Evolutionary conservation across 2,329 filamentous ascomycete species (phyloP).

Genomic region (Fusarium pseudocircinatum): DNA sequence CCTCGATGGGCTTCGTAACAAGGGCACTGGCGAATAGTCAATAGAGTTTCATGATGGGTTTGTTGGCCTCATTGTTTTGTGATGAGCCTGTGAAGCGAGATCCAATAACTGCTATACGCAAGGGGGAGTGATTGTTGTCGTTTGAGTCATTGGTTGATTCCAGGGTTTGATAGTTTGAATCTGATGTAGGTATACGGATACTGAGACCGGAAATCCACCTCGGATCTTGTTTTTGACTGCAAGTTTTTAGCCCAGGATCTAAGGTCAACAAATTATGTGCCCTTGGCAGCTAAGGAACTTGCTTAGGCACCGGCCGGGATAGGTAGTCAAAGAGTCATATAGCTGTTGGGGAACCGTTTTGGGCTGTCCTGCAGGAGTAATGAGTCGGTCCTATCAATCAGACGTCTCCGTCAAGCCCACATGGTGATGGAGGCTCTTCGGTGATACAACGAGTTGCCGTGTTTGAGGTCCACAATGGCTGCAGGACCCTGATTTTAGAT

Average conservation of each 20-base stretch:
- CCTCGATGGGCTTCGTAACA: conserved; percentile 13
- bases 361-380: conserved; percentile 12
- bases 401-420: conserved; percentile 35
- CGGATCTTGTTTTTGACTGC: conserved; percentile 6
- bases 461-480: conserved; percentile 30
- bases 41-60: conserved; percentile 12
- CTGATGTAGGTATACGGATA: conserved; percentile 15
- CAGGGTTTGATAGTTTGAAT: conserved; percentile 12
- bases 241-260: conserved; percentile 19
- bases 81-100: not conserved
- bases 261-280: conserved; percentile 1
- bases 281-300: conserved; percentile 18
- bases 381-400: conserved; percentile 37
- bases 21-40: conserved; percentile 20
- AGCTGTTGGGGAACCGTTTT: conserved; percentile 22
- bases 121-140: conserved; percentile 27
- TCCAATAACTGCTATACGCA: conserved; percentile 11
- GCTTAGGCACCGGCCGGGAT: conserved; percentile 21
- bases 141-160: conserved; percentile 29
- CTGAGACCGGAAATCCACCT: conserved; percentile 23
- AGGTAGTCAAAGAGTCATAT: conserved; percentile 35
- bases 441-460: conserved; percentile 30
- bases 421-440: conserved; percentile 44
- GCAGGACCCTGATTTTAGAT: conserved; percentile 36
- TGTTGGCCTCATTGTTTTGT: not conserved